Conservation (phyloP, 805 yeast genomes). For the Candida xyloterini region DNA sequence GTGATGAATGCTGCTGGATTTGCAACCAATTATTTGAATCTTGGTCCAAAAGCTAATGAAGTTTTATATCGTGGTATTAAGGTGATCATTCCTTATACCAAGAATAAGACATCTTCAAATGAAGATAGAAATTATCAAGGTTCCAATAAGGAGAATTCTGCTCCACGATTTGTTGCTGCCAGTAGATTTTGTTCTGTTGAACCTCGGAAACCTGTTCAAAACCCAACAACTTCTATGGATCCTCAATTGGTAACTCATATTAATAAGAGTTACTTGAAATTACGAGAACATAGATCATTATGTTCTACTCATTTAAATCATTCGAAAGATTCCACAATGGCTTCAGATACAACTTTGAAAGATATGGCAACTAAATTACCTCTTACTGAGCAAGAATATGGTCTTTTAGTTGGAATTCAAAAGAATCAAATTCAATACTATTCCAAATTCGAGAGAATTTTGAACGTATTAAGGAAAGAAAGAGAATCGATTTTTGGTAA, state of each 20-base stretch:
- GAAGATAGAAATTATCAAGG: constrained; percentile 2
- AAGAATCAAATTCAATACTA: constrained; percentile 30
- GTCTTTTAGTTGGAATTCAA: constrained; percentile 36
- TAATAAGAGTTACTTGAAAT: constrained; percentile 28
- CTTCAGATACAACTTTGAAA: constrained; percentile 41
- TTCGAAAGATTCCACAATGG: constrained; percentile 33
- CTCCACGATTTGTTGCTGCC: constrained; percentile 19
- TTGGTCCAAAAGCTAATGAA: constrained; percentile 54
- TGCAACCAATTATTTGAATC: constrained; percentile 68
- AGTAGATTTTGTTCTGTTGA: constrained; percentile 12
- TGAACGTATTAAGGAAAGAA: constrained; percentile 24
- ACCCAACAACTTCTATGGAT: constrained; percentile 10
- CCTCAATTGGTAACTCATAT: constrained; percentile 29
- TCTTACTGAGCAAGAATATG: constrained; percentile 44
- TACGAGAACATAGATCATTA: constrained; percentile 42
- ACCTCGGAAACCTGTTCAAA: neutral
- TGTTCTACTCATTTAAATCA: constrained; percentile 41
- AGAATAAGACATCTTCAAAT: constrained; percentile 1
- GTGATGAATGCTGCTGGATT: constrained; percentile 74
- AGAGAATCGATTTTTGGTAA: constrained; percentile 10
- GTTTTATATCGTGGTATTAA: constrained; percentile 40
- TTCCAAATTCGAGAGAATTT: constrained; percentile 21
- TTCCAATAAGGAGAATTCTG: constrained; percentile 22
- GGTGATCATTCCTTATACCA: constrained; percentile 52
- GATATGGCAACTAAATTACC: constrained; percentile 60